Evolutionary conservation across 2,329 filamentous ascomycete species (phyloP), one percentile per base, ranked within the genome.

Genomic region (Sordariomycetes sp.): DNA sequence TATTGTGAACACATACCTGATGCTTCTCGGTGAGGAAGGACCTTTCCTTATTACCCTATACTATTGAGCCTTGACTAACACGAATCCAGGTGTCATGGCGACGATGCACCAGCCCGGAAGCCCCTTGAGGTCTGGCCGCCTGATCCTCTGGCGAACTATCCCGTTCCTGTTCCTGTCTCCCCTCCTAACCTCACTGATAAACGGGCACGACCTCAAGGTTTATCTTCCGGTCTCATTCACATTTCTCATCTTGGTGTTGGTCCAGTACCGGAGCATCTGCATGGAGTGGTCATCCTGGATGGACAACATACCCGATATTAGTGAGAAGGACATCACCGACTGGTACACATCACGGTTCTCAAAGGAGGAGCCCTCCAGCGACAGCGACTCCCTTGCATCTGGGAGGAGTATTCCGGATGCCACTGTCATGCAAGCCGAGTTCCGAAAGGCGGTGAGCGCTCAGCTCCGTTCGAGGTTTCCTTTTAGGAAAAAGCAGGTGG

Each of bases 201-300:
- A 72, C 11, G 74, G 74, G 1, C 70, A 82, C 61, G 82, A 85
- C 62, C 71, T 81, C 0, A 69, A 74, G 28, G 75, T 86, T 34
- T 86, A 86, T 62, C 73, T 83, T 1, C 71, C 74, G 2, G 70
- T 83, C 1, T 69, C 83, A 1, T 83, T 78, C 59, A 60, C 74
- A 3, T 83, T 85, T 62, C 71, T 85, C 4, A 64, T 70, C 10
- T 63, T 77, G 6, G 71, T 85, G 1, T 62, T 83, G 1, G 63
- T 81, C 22, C 78, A 78, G 11, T 76, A 82, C 60, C 74, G 81
- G n/a, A 71, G 70, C 1, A 74, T 82, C 6, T 77, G 76, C 43
- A 77, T 77, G 24, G 76, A 79, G 62, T 86, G 83, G 83, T 77
- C 79, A 3, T 79, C 75, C 2, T 86, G 82, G 82, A 74, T 77